Evolutionary conservation across 2,329 filamentous ascomycete species (phyloP).

Genomic region (Botrytis hyacinthi): DNA sequence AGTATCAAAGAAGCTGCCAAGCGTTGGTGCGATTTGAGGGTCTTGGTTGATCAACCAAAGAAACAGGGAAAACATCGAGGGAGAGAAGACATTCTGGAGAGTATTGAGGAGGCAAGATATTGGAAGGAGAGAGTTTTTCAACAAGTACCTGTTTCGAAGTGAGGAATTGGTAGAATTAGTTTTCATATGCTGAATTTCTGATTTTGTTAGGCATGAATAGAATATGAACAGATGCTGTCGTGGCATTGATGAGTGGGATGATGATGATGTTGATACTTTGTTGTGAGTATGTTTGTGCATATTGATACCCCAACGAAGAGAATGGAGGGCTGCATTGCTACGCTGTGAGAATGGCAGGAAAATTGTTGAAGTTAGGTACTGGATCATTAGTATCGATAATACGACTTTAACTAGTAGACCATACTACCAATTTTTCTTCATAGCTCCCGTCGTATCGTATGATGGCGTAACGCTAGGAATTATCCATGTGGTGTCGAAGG

Average conservation of each 20-base stretch:
- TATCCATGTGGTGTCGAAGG: background rate
- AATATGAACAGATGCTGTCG: background rate
- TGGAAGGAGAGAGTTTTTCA: constrained; percentile 72
- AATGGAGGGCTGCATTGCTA: background rate
- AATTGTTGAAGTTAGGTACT: background rate
- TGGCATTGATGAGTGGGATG: background rate
- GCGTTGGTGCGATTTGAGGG: constrained; percentile 69
- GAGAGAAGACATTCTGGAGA: constrained; percentile 87
- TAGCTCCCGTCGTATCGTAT: background rate
- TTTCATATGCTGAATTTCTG: background rate
- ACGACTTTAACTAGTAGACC: background rate
- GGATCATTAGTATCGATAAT: background rate
- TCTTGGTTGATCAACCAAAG: constrained; percentile 60
- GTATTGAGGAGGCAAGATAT: constrained; percentile 85
- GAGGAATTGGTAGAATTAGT: background rate
- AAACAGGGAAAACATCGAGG: constrained; percentile 83
- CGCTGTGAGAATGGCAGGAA: background rate
- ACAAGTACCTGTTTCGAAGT: background rate
- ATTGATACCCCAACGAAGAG: background rate
- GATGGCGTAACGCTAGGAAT: background rate
- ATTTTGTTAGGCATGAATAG: background rate
- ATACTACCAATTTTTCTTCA: background rate
- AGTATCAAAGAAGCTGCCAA: constrained; percentile 85
- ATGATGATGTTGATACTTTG: background rate
- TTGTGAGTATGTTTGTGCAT: background rate